A percentile compares a stretch with the other conserved stretches of the same genome.
phyloP scores from a whole-genome alignment of 2,329 filamentous ascomycete species.

The Lasiodiplodia theobromae region DNA sequence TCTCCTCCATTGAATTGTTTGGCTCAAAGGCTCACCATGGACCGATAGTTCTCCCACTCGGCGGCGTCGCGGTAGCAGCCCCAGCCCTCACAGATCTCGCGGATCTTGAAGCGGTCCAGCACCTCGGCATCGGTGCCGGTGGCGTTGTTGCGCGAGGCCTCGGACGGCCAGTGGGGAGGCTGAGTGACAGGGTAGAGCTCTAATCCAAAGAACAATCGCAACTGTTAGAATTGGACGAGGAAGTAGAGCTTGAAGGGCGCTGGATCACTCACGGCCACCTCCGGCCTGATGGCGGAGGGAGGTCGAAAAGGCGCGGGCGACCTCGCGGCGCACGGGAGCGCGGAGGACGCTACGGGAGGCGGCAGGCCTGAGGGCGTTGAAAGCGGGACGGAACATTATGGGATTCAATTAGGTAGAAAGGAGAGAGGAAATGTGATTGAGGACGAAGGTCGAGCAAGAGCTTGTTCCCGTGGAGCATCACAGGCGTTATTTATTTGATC shows the following conservation, averaged over 20 bases:
- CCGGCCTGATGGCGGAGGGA: conserved; percentile 15
- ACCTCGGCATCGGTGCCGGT: conserved; percentile 54
- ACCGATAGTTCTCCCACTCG: conserved; percentile 62
- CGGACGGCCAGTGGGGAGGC: conserved; percentile 20
- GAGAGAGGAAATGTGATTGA: neutral
- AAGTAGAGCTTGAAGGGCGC: neutral
- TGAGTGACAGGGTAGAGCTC: conserved; percentile 22
- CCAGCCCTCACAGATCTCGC: conserved; percentile 63
- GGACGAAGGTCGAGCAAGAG: neutral
- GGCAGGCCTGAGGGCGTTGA: conserved; percentile 8
- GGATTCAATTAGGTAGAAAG: neutral
- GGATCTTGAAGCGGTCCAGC: conserved; percentile 55
- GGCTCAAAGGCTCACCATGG: conserved; percentile 46
- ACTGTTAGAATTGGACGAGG: neutral
- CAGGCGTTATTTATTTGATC: neutral
- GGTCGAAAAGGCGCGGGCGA: conserved; percentile 17
- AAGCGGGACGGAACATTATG: conserved; percentile 11
- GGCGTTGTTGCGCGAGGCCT: conserved; percentile 45
- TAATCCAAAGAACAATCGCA: neutral
- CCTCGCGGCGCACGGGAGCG: conserved; percentile 6
- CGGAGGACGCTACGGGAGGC: conserved; percentile 2
- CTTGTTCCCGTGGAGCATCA: neutral
- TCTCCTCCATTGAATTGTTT: neutral
- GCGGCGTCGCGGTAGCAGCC: conserved; percentile 62
- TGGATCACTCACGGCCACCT: neutral